Base-by-base conservation (phyloP, 2,329 filamentous ascomycete species). In the Colletotrichum siamense region DNA sequence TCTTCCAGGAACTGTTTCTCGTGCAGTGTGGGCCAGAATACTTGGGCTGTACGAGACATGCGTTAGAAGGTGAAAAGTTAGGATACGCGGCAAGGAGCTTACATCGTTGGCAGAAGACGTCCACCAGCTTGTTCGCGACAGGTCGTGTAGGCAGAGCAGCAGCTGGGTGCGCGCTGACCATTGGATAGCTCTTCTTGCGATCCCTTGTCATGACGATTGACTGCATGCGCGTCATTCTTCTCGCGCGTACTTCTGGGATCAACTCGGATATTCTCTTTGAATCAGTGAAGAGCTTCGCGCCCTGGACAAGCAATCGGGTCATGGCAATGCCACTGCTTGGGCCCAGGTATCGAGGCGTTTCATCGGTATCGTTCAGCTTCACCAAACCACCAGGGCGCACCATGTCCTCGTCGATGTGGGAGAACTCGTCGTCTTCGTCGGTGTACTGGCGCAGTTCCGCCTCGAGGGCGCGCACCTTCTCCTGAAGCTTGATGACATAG, bases 291-390 rank as follows among this genome's bases (percentile, higher is more conserved):
- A 96, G 94, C 86, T 98, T 99, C 69, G 96, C 96, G 85, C 98
- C 93, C 83, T 98, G 96, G 94, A 99, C 98, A 13, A 99, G 93
- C 79, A 99, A 90, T 34, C 96, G 93, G 15, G 96, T 98, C 88
- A 99, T 98, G 82, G 96, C 95, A 81, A 98, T 98, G 76, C 96
- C 97, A 83, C 96, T 99, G 65, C 96, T 98, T 4, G 97, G 95
- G 0, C 97, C 97, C 4, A 99, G 88, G 83, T 97, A 99, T 78
- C 96, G 95, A 18, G 95, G 93, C 2, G 91, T 93, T 85, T 98
- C 96, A 83, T 98, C 95, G 72, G 93, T 93, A 80, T 96, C 95
- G 81, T 94, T 93, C 69, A 99, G 92, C 59, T 94, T 94, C 80
- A 99, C 95, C 79, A 96, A 91, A 30, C 96, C 96, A 26, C 95